phyloP scores from a whole-genome alignment of 2,329 filamentous ascomycete species.

The Paradendryphiella salina region DNA sequence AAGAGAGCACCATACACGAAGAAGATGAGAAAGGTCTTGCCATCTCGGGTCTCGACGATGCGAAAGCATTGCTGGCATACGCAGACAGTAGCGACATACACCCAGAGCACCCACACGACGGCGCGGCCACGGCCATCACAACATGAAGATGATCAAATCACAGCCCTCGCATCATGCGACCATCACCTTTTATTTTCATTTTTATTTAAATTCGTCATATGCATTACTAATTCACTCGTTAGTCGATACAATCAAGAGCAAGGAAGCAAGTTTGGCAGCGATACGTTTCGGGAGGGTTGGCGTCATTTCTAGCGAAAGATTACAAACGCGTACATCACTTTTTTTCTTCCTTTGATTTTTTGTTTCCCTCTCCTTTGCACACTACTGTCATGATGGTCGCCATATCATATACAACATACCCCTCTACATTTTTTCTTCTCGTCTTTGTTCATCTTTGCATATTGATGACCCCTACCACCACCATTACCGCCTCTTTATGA shows the following conservation, averaged over 20 bases:
- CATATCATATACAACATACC: slow-evolving; percentile 6
- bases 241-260: not conserved
- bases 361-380: not conserved
- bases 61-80: slow-evolving; percentile 41
- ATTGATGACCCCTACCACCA: not conserved
- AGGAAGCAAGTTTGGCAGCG: not conserved
- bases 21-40: slow-evolving; percentile 47
- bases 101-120: slow-evolving; percentile 12
- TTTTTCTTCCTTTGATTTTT: not conserved
- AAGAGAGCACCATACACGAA: slow-evolving; percentile 43
- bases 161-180: not conserved
- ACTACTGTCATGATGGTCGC: slow-evolving; percentile 2
- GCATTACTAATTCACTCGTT: slow-evolving; percentile 4
- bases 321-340: not conserved
- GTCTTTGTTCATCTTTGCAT: not conserved
- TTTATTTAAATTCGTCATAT: not conserved
- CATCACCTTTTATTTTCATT: not conserved
- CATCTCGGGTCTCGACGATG: slow-evolving; percentile 44
- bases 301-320: slow-evolving; percentile 1
- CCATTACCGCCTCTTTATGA: not conserved
- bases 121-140: slow-evolving; percentile 8
- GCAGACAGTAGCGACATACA: slow-evolving; percentile 30
- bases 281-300: not conserved
- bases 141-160: not conserved
- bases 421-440: slow-evolving; percentile 1